Evolutionary conservation across 441 rosid species (phyloP), one percentile per base, ranked within the genome.

Genomic region (Bruguiera hainesii): DNA sequence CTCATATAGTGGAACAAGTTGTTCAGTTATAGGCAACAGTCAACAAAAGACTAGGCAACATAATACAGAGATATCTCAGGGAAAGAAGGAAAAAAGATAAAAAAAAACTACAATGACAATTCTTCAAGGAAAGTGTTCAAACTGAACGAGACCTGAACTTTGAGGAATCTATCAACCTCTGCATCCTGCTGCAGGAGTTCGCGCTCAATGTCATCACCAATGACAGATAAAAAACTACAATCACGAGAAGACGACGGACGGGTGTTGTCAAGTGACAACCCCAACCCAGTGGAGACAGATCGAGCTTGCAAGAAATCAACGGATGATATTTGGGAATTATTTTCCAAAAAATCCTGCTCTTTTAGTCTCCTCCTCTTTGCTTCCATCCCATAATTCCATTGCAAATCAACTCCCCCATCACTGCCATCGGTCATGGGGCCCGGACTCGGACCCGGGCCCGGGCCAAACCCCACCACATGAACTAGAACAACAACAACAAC

Each of bases 271-370:
- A 93, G 89, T 4, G 98, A 93, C 63, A 93, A 78, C 50, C 95
- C 95, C 67, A 93, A 79, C 31, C 98, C 98, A 29, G 97, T 89
- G 7, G 98, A 93, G 51, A 93, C 94, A 0, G 97, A 83, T 60
- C 78, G 84, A 4, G 79, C 57, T 79, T 80, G 94, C 74, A 90
- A 72, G 82, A 87, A 79, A 79, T 93, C 97, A 72, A 87, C 75
- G 0, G 96, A 89, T 33, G 96, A 84, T 57, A 90, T 77, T 77
- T 85, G 96, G 0, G 94, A 93, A 76, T 83, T 83, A 73, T 82
- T 89, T 61, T 87, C 93, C 72, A 87, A 76, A 67, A 93, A 86
- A 61, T 93, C 96, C 62, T 82, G 87, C 77, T 90, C 97, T 77
- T 84, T 89, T 60, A 86, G 48, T 49, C 75, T 85, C 77, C 84